Evolutionary conservation across 202 grass and related monocot genomes (phyloP), one percentile per base, ranked within the genome.

Genomic region (Sporobolus alterniflorus): DNA sequence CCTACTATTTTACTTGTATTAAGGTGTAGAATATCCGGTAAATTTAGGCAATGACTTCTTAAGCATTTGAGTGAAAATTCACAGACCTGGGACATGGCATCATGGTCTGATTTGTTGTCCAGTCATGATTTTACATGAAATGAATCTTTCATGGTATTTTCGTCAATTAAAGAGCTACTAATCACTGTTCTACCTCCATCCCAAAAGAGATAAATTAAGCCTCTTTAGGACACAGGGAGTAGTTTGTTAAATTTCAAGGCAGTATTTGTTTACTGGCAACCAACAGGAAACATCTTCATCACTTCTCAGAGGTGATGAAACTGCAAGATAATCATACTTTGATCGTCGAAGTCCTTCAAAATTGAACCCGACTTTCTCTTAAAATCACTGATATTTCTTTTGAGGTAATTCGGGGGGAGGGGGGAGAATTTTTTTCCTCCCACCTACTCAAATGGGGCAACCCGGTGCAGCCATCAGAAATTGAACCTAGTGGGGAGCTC

Each of bases 121-220:
- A 67, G 55, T 85, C 71, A 64, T 75, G 11, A 63, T 82, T 64
- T 52, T 62, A 30, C 34, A 59, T 54, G 51, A 80, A 79, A 36
- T 83, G 40, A 74, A 46, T 69, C 40, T 40, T 42, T 17, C n/a
- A 57, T 57, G 68, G 16, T 39, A 34, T 81, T 1, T 10, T 46
- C 17, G 67, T 67, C 40, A 67, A 30, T 51, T 83, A 54, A 66
- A 67, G 29, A 24, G 32, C 68, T 61, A 69, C 41, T 64, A 46
- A 71, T 61, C 43, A 61, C 69, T 44, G 3, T 51, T 18, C 49
- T 51, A 16, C 18, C 49, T 7, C 16, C 36, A 39, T 39, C 36
- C 4, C 36, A 39, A 39, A 39, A 39, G 36, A 6, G 36, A 39
- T 39, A 39, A 39, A 39, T 39, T 39, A 10, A 24, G 51, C 51